Evolutionary conservation across 495 filamentous ascomycete genomes (phyloP), one percentile per base, ranked within the genome.

Genomic region (Echria macrotheca): DNA sequence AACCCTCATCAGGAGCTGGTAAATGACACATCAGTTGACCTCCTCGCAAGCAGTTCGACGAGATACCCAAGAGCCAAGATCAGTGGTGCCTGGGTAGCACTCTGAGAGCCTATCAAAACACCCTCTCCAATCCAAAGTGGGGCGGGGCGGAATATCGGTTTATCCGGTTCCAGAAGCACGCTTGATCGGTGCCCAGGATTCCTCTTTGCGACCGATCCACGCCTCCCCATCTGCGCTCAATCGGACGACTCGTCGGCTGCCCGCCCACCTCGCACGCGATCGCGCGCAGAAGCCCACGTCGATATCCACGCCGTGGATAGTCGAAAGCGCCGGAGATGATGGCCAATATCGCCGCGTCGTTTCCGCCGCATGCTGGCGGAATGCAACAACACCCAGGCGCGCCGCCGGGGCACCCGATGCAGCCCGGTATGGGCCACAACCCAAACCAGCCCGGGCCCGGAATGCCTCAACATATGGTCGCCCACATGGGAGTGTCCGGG

Each of bases 401-500:
- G 49, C 79, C 84, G 57, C 87, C 84, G 36, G 85, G 85, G 37
- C 89, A 93, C 64, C 85, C 76, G 65, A 64, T 68, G 62, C 63
- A 86, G 41, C 70, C 68, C 15, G 67, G 61, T 18, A 76, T 76
- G 71, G 67, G 68, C 35, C 73, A 75, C 50, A 74, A 89, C 61
- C 80, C 78, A 10, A 82, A 80, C 22, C 86, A 88, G 59, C 87
- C 85, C 45, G 79, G 78, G 18, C 84, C 70, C 55, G 72, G 76
- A 50, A 90, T 94, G 74, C 80, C 81, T 32, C 87, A 86, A 57
- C 84, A 85, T 64, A 64, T 76, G 46, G 65, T 64, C 23, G 85
- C 85, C 62, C 88, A 93, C 59, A 84, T 86, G 60, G 86, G 85
- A 32, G 89, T 89, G n/a, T 90, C 88, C 28, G 86, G 78, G 8